Conservation (phyloP, 768 basidiomycete species). For the Rhodotorula paludigena region DNA sequence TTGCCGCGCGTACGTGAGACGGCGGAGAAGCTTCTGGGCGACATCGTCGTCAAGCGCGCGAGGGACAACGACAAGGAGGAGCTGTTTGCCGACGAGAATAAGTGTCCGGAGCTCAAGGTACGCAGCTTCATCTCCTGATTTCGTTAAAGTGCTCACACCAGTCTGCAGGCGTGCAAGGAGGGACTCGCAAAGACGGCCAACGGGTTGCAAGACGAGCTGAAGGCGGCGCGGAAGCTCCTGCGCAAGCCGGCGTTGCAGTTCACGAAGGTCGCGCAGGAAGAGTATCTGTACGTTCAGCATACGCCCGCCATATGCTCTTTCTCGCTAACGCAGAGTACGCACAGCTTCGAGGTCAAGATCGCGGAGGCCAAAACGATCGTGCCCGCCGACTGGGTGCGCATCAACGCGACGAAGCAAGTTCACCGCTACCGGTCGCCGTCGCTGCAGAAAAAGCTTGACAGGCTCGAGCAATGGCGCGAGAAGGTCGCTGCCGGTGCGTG, state of each 20-base stretch:
- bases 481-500: constrained; percentile 46
- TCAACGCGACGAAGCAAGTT: constrained; percentile 64
- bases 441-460: constrained; percentile 59
- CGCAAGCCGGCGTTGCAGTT: constrained; percentile 70
- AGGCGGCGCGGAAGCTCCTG: constrained; percentile 59
- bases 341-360: constrained; percentile 31
- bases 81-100: constrained; percentile 62
- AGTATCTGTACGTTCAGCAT: constrained; percentile 65
- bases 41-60: constrained; percentile 62
- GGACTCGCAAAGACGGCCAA: constrained; percentile 49
- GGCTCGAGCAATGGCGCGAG: constrained; percentile 66
- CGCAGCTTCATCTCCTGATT: not conserved
- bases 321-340: not conserved
- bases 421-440: constrained; percentile 73
- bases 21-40: constrained; percentile 55
- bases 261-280: constrained; percentile 62
- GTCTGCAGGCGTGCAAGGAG: constrained; percentile 16
- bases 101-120: constrained; percentile 54
- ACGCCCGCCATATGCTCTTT: no score
- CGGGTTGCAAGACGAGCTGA: constrained; percentile 65
- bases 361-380: constrained; percentile 50
- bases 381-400: constrained; percentile 59
- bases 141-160: not conserved
- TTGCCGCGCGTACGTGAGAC: constrained; percentile 63
- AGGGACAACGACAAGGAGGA: constrained; percentile 61